Conservation (phyloP, 2,329 filamentous ascomycete genomes). For the Trichothecium roseum region DNA sequence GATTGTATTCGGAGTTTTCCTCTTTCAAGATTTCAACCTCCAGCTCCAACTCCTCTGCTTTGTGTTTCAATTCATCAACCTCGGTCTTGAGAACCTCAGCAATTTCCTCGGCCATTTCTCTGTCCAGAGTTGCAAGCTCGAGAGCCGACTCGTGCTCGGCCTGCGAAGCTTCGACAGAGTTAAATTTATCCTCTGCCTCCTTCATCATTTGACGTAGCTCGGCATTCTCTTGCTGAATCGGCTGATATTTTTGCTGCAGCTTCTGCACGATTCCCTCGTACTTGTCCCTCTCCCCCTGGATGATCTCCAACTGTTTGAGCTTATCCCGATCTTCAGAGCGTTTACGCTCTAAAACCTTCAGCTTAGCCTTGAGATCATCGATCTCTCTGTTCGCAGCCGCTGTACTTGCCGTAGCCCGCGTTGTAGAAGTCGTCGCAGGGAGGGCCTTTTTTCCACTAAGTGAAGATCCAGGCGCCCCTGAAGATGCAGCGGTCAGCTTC, state of each 20-base stretch:
- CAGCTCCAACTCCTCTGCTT: conserved; percentile 73
- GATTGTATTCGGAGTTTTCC: conserved; percentile 74
- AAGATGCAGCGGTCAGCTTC: conserved; percentile 32
- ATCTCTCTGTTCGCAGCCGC: conserved; percentile 55
- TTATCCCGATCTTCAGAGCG: conserved; percentile 76
- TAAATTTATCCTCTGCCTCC: conserved; percentile 60
- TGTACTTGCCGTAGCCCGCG: conserved; percentile 34
- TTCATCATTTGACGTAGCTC: conserved; percentile 70
- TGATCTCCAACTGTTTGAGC: conserved; percentile 64
- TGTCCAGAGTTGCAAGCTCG: conserved; percentile 80
- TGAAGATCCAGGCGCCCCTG: conserved; percentile 19
- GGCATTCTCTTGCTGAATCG: conserved; percentile 68
- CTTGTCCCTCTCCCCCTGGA: conserved; percentile 66
- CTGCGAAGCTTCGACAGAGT: conserved; percentile 59
- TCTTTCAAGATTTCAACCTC: conserved; percentile 80
- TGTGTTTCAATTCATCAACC: conserved; percentile 64
- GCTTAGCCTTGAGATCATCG: conserved; percentile 80
- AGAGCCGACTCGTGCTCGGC: conserved; percentile 77
- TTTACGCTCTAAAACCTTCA: conserved; percentile 82
- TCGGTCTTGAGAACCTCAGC: conserved; percentile 75
- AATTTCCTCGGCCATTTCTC: conserved; percentile 93
- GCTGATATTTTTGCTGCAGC: conserved; percentile 78
- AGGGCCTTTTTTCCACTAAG: conserved; percentile 16
- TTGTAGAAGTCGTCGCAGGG: conserved; percentile 14
- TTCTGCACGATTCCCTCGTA: conserved; percentile 84